A percentile compares a stretch with the other conserved stretches of the same genome.
These are phyloP conservation scores for Chenopodium berlandieri DNA, from an alignment of 148 eudicot genomes.

Conservation along the genomic window DNA sequence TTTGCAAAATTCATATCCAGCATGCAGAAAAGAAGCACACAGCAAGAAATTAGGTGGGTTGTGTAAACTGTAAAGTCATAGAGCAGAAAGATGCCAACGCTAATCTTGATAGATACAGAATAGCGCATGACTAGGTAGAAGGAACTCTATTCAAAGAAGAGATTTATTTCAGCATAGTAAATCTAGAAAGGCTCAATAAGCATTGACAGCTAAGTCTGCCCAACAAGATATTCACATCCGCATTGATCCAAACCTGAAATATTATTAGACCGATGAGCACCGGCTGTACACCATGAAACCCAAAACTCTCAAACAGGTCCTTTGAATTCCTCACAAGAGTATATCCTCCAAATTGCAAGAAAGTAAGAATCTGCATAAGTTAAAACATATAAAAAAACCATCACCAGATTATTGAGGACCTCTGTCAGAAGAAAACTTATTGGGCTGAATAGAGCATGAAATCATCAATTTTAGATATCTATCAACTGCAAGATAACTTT, in stretches of 20 bases:
- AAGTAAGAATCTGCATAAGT: conserved; percentile 69
- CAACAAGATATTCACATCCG: not conserved
- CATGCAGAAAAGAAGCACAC: not conserved
- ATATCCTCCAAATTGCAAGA: conserved; percentile 96
- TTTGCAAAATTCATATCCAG: not conserved
- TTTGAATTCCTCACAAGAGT: conserved; percentile 94
- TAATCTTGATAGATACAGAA: not conserved
- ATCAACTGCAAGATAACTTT: too few relatives aligned
- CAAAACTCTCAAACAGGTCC: conserved; percentile 93
- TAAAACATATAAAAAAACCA: conserved; percentile 7
- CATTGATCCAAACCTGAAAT: conserved; percentile 65
- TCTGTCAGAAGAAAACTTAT: not conserved
- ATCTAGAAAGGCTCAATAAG: not conserved
- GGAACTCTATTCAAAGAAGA: not conserved
- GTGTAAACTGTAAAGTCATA: not conserved
- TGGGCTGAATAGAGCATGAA: not conserved
- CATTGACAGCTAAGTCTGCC: conserved; percentile 2
- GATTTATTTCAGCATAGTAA: not conserved
- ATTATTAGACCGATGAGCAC: conserved; percentile 96
- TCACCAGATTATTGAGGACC: not conserved
- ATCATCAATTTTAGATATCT: not conserved
- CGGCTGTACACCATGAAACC: conserved; percentile 86
- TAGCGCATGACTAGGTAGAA: not conserved
- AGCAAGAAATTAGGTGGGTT: not conserved
- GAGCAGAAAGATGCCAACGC: not conserved